Evolutionary conservation across 805 yeast species (phyloP).

Genomic region (Wickerhamiella occidentalis): DNA sequence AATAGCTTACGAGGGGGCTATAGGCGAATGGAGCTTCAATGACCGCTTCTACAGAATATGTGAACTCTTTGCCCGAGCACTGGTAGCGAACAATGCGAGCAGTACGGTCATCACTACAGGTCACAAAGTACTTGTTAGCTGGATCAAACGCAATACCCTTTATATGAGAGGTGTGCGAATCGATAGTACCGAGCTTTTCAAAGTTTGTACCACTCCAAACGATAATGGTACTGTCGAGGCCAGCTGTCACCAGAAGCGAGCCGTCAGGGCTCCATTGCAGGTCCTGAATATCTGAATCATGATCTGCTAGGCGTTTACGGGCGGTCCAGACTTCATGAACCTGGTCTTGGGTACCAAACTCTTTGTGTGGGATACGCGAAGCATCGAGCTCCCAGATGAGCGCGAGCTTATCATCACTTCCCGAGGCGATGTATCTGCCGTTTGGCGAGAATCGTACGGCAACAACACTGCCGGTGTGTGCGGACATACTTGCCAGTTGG

Average conservation of each 20-base stretch:
- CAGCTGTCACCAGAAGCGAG: conserved; percentile 80
- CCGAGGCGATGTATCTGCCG: conserved; percentile 83
- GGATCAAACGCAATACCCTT: conserved; percentile 97
- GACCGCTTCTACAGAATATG: conserved; percentile 76
- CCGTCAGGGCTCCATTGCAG: conserved; percentile 98
- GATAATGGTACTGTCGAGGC: conserved; percentile 82
- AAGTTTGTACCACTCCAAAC: conserved; percentile 91
- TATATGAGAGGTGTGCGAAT: conserved; percentile 87
- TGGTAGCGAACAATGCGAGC: conserved; percentile 80
- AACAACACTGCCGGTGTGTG: conserved; percentile 96
- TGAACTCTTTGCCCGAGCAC: conserved; percentile 52
- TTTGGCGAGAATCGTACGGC: conserved; percentile 85
- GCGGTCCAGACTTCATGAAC: conserved; percentile 95
- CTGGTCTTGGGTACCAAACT: conserved; percentile 49
- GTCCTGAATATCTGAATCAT: conserved; percentile 95
- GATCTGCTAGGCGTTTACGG: conserved; percentile 83
- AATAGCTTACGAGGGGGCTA: conserved; percentile 87
- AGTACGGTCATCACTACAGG: conserved; percentile 92
- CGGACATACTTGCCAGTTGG: conserved; percentile 80
- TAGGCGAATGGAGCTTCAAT: conserved; percentile 74
- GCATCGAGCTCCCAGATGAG: conserved; percentile 91
- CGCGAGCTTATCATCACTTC: conserved; percentile 87
- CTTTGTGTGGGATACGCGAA: conserved; percentile 38
- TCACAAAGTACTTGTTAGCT: conserved; percentile 93
- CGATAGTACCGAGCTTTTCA: conserved; percentile 78